Percentiles rank a stretch among this genome's conserved stretches.
These are phyloP conservation scores for Setaria viridis DNA, from an alignment of 202 grass and related monocot genomes.

Conservation along the genomic window DNA sequence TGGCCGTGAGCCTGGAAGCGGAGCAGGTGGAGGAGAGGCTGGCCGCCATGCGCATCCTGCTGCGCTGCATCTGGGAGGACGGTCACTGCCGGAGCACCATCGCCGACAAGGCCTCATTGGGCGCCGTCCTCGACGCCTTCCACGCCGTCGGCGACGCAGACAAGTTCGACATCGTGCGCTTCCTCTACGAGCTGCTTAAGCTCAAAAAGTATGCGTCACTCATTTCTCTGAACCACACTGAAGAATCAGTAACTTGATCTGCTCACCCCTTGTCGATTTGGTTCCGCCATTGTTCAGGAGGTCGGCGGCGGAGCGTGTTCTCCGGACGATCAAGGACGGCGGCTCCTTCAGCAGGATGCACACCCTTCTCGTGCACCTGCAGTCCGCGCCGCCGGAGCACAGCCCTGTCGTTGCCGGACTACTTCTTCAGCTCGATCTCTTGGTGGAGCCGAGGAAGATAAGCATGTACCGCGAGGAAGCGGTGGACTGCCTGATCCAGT, in stretches of 20 bases:
- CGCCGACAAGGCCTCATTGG: conserved; percentile 47
- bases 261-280: no score
- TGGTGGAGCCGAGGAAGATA: conserved; percentile 78
- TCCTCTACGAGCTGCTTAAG: conserved; percentile 70
- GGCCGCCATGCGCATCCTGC: conserved; percentile 55
- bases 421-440: conserved; percentile 74
- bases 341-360: conserved; percentile 75
- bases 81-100: conserved; percentile 63
- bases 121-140: conserved; percentile 59
- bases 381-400: conserved; percentile 57
- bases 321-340: conserved; percentile 57
- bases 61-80: conserved; percentile 59
- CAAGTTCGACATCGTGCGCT: conserved; percentile 62
- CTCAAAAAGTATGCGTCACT: conserved; percentile 49
- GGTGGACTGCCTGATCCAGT: conserved; percentile 63
- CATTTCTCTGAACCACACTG: background rate
- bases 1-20: conserved; percentile 45
- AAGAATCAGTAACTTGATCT: background rate
- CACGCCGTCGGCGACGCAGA: conserved; percentile 53
- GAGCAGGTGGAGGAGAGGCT: conserved; percentile 55
- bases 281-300: conserved; percentile 29
- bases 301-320: conserved; percentile 52
- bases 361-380: conserved; percentile 67
- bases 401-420: conserved; percentile 61
- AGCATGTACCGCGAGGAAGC: conserved; percentile 79